Conservation (phyloP, 1,284 basidiomycete genomes). For the Ganoderma resinaceum region DNA sequence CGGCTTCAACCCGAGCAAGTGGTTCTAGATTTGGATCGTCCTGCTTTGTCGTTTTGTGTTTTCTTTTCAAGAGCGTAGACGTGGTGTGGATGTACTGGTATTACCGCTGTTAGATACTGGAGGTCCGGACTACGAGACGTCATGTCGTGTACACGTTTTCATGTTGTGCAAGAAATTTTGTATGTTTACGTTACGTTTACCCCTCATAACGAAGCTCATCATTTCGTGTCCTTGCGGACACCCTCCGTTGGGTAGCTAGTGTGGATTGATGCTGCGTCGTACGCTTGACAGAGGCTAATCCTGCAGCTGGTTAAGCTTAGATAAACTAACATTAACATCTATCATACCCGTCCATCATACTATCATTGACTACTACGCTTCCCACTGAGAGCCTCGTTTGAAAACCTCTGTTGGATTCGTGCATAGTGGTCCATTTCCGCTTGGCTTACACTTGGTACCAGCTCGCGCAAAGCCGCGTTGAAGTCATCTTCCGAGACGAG, state of each 20-base stretch:
- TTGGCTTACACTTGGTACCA: slow-evolving; percentile 89
- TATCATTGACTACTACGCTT: not conserved
- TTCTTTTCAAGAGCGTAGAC: slow-evolving; percentile 1
- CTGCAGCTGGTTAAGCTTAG: no score
- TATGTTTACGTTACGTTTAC: slow-evolving; percentile 19
- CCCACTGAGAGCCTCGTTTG: slow-evolving; percentile 37
- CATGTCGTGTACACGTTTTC: slow-evolving; percentile 2
- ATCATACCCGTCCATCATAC: no score
- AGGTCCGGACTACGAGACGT: slow-evolving; percentile 10
- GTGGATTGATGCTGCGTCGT: not conserved
- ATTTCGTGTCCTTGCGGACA: not conserved
- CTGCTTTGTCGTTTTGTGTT: not conserved
- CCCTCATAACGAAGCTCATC: slow-evolving; percentile 10
- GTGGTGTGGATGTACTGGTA: slow-evolving; percentile 12
- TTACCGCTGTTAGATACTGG: slow-evolving; percentile 12
- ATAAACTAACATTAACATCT: not conserved
- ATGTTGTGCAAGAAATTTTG: slow-evolving; percentile 6
- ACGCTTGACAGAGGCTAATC: no score
- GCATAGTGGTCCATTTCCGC: slow-evolving; percentile 92
- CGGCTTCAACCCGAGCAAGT: slow-evolving; percentile 58
- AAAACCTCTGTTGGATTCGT: slow-evolving; percentile 77
- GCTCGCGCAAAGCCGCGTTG: slow-evolving; percentile 71
- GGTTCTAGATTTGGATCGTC: slow-evolving; percentile 48
- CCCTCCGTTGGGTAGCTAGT: not conserved
- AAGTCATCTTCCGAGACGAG: slow-evolving; percentile 83